Evolutionary conservation across 1,284 basidiomycete genomes (phyloP).

Genomic region (Ganoderma lucidum): DNA sequence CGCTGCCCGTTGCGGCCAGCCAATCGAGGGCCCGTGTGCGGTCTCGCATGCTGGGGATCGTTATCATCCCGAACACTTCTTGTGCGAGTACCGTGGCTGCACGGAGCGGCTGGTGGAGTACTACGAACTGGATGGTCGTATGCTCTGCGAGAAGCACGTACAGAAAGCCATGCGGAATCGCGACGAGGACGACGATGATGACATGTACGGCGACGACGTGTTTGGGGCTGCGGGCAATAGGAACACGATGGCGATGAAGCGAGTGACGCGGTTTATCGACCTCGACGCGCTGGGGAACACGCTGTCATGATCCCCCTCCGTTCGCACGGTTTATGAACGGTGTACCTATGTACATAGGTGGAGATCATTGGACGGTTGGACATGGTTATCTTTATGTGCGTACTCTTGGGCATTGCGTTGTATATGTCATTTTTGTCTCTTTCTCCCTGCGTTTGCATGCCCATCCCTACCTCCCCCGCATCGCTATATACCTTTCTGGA

Average conservation of each 20-base stretch:
- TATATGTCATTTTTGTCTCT: constrained; percentile 1
- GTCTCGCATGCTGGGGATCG: constrained; percentile 79
- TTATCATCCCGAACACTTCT: constrained; percentile 87
- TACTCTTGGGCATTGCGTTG: constrained; percentile 7
- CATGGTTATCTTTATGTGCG: constrained; percentile 12
- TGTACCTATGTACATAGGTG: not conserved
- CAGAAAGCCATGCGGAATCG: constrained; percentile 45
- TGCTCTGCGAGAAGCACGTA: constrained; percentile 85
- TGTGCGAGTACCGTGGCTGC: constrained; percentile 71
- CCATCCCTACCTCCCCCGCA: not conserved
- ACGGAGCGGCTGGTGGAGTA: constrained; percentile 75
- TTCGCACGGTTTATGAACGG: not conserved
- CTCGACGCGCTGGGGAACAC: constrained; percentile 37
- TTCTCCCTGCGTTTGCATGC: constrained; percentile 1
- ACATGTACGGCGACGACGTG: constrained; percentile 35
- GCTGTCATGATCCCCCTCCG: constrained; percentile 12
- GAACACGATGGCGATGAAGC: constrained; percentile 62
- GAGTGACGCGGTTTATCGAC: constrained; percentile 69
- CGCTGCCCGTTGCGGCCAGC: constrained; percentile 78
- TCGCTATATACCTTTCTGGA: constrained; percentile 6
- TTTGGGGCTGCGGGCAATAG: constrained; percentile 53
- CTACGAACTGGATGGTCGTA: constrained; percentile 84
- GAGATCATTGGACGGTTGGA: not conserved
- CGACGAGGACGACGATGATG: constrained; percentile 39
- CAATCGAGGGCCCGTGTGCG: constrained; percentile 91